Evolutionary conservation across 2,329 filamentous ascomycete species (phyloP), one percentile per base, ranked within the genome.

Genomic region (Colletotrichum eleusines): DNA sequence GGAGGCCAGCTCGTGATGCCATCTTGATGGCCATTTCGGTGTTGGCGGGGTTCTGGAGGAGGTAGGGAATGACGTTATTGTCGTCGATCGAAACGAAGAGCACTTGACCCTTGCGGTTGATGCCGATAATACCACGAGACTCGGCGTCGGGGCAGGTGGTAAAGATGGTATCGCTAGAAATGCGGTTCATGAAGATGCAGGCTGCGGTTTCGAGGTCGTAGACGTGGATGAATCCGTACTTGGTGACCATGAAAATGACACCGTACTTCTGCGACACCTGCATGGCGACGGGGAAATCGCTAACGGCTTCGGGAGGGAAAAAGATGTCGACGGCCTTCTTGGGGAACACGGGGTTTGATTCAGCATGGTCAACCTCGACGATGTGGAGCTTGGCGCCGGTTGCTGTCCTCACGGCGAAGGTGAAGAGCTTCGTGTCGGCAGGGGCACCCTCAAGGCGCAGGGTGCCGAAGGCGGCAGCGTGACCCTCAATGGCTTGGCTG

Each of bases 171-270:
- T 99, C 96, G 85, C 94, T 97, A 42, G 96, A 99, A 78, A 99
- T 99, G 76, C 97, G 92, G 87, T 99, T 99, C 94, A 99, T 97
- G 89, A 98, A 99, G 80, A 99, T 96, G 80, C 94, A 97, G 16
- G 92, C 93, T 69, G 94, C 97, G 9, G 93, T 96, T 85, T 99
- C 97, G 68, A 99, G 90, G 78, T 99, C 97, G 84, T 99, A 98
- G 31, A 99, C 89, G 83, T 99, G 96, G 77, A 99, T 98, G 84
- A 98, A 99, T 63, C 96, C 96, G 78, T 98, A 99, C 82, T 99
- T 99, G 68, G 96, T 99, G 73, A 99, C 94, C 77, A 99, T 90
- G 83, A 98, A 98, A 78, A 99, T 92, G 79, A 99, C 91, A 78
- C 95, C 95, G 83, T 99, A 99, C 84, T 96, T 97, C 78, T 94